Conservation (phyloP, 2,329 filamentous ascomycete genomes). For the Colletotrichum sp. region DNA sequence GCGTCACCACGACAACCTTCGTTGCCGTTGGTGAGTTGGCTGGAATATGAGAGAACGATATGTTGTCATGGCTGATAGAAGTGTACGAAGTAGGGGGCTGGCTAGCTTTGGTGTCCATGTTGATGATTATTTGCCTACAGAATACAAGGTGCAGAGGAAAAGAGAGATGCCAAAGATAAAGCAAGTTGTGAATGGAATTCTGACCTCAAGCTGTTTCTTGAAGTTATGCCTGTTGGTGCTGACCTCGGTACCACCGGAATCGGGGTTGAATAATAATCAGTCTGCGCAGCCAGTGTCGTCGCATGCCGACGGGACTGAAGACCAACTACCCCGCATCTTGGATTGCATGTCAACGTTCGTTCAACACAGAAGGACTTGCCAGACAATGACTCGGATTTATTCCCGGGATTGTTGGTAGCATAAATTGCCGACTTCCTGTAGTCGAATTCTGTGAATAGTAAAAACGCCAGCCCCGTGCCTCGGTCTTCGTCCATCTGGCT, state of each 20-base stretch:
- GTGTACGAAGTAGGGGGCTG: neutral
- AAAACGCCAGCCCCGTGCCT: too few species aligned
- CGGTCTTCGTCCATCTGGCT: accelerated
- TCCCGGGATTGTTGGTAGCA: neutral
- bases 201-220: accelerated
- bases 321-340: neutral
- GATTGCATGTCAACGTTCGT: neutral
- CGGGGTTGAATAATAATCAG: neutral
- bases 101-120: neutral
- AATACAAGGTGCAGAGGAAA: accelerated
- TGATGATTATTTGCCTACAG: accelerated
- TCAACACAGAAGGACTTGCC: accelerated
- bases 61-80: neutral
- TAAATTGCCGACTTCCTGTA: too few species aligned
- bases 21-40: neutral
- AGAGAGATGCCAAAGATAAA: accelerated
- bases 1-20: neutral
- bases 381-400: neutral
- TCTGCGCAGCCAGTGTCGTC: neutral
- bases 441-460: too few species aligned
- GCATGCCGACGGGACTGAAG: neutral
- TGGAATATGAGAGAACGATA: neutral
- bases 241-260: neutral
- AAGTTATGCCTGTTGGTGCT: accelerated
- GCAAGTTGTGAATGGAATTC: accelerated